Conservation (phyloP, 2,329 filamentous ascomycete genomes). For the Aspergillus clavatus region DNA sequence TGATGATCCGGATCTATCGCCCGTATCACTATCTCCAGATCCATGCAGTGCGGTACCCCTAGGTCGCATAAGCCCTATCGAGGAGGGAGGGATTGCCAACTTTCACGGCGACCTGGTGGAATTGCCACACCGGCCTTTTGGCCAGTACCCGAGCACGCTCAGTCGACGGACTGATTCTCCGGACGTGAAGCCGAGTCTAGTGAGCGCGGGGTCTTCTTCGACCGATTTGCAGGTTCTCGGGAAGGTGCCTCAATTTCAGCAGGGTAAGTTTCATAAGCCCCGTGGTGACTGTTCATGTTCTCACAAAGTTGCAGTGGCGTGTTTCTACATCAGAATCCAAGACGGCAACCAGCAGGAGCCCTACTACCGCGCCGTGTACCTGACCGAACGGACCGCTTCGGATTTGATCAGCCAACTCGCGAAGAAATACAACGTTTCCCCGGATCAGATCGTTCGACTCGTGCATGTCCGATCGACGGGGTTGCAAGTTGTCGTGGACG, state of each 20-base stretch:
- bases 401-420: constrained; percentile 68
- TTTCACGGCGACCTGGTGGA: not conserved
- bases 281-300: not conserved
- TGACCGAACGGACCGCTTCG: constrained; percentile 65
- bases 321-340: constrained; percentile 66
- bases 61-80: not conserved
- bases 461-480: constrained; percentile 67
- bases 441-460: constrained; percentile 61
- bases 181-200: not conserved
- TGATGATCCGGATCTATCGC: constrained; percentile 35
- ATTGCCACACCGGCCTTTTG: not conserved
- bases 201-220: not conserved
- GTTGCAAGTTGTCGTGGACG: constrained; percentile 75
- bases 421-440: constrained; percentile 71
- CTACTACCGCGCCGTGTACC: constrained; percentile 75
- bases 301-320: constrained; percentile 57
- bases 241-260: no score
- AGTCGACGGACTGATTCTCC: not conserved
- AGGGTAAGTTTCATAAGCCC: not conserved
- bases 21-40: constrained; percentile 27
- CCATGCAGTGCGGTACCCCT: constrained; percentile 11
- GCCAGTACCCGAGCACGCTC: not conserved
- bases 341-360: constrained; percentile 48
- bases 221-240: no score
- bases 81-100: not conserved